Evolutionary conservation across 768 basidiomycete genomes (phyloP), one percentile per base, ranked within the genome.

Genomic region (Aureoboletus auriporus): DNA sequence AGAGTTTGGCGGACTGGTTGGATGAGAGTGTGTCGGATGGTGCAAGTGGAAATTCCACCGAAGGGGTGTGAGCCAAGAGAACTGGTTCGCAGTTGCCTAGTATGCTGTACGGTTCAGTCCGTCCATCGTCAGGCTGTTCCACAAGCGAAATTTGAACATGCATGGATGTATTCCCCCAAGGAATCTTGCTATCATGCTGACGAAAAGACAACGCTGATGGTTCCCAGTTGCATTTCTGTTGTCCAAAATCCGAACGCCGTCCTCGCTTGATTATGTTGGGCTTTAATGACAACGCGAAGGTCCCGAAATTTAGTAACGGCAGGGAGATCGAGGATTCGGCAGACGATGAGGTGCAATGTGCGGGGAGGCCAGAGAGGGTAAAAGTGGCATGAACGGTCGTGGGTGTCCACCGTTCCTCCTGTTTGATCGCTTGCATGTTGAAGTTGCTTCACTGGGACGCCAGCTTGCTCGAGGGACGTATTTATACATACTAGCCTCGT

Each of bases 351-450:
- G 5, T 28, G 26, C 16, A 11, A 10, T n/a, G n/a, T n/a, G 53
- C 1, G 4, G 45, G 45, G 4, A 36, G 30, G 8, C 17, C n/a
- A 28, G 1, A 1, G 7, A 58, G 6, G n/a, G 14, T 1, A 36
- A 51, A 61, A 28, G 41, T 16, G 4, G 46, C 39, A 20, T 56
- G 35, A 4, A 62, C 34, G 4, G 44, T 37, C 6, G 56, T 52
- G 8, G 45, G 40, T 13, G 51, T 46, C 60, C 59, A 53, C 28
- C 27, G 49, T 27, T 61, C 59, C 27, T 56, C 49, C 3, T 55
- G 35, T 31, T 26, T 49, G 29, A 38, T 3, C 11, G 31, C 56
- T 13, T 8, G 35, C 28, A 49, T 13, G 14, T 27, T 36, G 47
- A 33, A 34, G 23, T 16, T n/a, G 20, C n/a, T 37, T 38, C 20